phyloP scores from a whole-genome alignment of 1,284 basidiomycete species.

The Abortiporus biennis region DNA sequence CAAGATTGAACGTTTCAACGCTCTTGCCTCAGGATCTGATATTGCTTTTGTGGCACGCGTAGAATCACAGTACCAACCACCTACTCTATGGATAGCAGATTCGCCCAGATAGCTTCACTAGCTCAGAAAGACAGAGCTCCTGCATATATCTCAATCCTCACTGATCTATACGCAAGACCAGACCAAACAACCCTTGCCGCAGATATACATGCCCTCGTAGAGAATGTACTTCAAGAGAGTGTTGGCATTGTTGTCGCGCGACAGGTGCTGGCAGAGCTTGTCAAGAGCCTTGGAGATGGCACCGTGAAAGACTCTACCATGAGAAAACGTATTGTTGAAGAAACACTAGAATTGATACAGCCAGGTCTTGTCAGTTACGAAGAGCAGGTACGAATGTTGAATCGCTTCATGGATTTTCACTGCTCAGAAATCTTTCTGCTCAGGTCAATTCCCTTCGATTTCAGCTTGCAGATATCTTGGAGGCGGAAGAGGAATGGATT shows the following conservation, averaged over 20 bases:
- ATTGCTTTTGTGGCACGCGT: too few species aligned
- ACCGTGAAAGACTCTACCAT: slow-evolving; percentile 48
- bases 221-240: slow-evolving; percentile 71
- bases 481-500: slow-evolving; percentile 88
- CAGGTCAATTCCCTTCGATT: slow-evolving; percentile 83
- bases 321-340: slow-evolving; percentile 66
- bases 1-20: too few species aligned
- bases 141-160: slow-evolving; percentile 63
- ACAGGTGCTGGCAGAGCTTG: slow-evolving; percentile 79
- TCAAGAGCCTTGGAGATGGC: slow-evolving; percentile 54
- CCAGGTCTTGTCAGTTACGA: slow-evolving; percentile 84
- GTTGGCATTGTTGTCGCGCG: slow-evolving; percentile 81
- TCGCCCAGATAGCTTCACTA: slow-evolving; percentile 56
- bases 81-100: slow-evolving; percentile 64
- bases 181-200: slow-evolving; percentile 37
- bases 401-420: not conserved
- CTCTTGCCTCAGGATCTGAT: too few species aligned
- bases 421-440: slow-evolving; percentile 6
- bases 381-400: slow-evolving; percentile 71
- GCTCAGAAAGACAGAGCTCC: slow-evolving; percentile 78
- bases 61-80: too few species aligned
- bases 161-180: slow-evolving; percentile 46
- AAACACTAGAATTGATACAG: slow-evolving; percentile 67
- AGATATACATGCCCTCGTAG: slow-evolving; percentile 64
- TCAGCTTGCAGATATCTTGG: slow-evolving; percentile 85